Percentiles rank a stretch among this genome's conserved stretches.
Evolutionary conservation across 1,139 yeast genomes (phyloP).

Genomic region (Pichia sp.): DNA sequence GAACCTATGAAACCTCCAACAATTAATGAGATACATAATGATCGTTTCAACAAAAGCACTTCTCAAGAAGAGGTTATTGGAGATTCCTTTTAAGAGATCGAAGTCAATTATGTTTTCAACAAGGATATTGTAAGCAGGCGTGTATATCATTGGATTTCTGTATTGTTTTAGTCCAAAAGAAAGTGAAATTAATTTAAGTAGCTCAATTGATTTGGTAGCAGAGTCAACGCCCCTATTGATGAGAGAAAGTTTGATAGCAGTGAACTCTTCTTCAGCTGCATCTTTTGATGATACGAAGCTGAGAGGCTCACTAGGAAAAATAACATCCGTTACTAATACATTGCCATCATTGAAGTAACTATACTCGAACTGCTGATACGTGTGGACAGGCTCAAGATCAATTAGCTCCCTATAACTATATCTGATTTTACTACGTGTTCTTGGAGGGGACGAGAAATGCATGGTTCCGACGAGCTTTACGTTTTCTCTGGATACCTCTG

Average conservation of each 20-base stretch:
- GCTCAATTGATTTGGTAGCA: conserved; percentile 18
- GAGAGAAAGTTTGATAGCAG: conserved; percentile 16
- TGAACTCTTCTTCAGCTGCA: conserved; percentile 16
- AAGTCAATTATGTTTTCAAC: conserved; percentile 32
- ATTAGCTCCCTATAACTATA: conserved; percentile 10
- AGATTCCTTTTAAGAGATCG: conserved; percentile 25
- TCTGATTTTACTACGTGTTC: conserved; percentile 1
- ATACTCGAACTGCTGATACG: conserved; percentile 7
- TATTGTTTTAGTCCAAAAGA: conserved; percentile 23
- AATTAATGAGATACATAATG: conserved; percentile 33
- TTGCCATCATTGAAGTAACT: conserved; percentile 8
- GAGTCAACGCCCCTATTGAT: conserved; percentile 11
- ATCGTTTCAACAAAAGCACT: conserved; percentile 29
- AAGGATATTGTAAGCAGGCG: conserved; percentile 31
- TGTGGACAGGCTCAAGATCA: conserved; percentile 9
- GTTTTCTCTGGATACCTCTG: no score
- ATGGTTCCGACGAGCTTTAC: no score
- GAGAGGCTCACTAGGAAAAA: conserved; percentile 13
- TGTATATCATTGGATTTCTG: conserved; percentile 30
- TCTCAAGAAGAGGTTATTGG: conserved; percentile 14
- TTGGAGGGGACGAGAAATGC: no score
- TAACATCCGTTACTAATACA: conserved; percentile 11
- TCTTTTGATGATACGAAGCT: conserved; percentile 1
- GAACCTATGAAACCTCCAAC: conserved; percentile 28
- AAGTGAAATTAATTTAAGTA: conserved; percentile 22